Conservation (phyloP, 2,329 filamentous ascomycete genomes). For the Aspergillus unguis region DNA sequence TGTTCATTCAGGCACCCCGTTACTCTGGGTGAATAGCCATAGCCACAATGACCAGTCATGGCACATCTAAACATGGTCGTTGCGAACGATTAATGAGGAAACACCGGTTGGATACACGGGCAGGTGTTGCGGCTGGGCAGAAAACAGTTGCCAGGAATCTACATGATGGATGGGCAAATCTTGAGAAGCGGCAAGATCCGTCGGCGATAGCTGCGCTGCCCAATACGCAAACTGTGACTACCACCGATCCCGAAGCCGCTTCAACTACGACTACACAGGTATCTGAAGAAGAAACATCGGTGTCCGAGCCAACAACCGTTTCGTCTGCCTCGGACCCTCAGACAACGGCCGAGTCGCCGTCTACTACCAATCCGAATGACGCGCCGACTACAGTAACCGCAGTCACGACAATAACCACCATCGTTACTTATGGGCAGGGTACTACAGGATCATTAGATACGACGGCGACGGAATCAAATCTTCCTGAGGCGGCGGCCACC, state of each 20-base stretch:
- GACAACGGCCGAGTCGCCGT: background rate
- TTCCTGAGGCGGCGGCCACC: background rate
- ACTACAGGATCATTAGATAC: background rate
- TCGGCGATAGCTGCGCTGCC: background rate
- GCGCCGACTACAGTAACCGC: background rate
- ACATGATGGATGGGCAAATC: slow-evolving; percentile 2
- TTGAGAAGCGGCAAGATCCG: slow-evolving; percentile 3
- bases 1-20: background rate
- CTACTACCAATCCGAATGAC: background rate
- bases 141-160: background rate
- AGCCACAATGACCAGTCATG: slow-evolving; percentile 11
- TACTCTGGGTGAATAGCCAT: background rate
- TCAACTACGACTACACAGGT: background rate
- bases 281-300: background rate
- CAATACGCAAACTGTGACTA: background rate
- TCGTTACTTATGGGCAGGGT: background rate
- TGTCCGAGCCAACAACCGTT: background rate
- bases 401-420: background rate
- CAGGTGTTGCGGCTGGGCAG: too few species aligned
- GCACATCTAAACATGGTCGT: slow-evolving; percentile 6
- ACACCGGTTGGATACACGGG: slow-evolving; percentile 6
- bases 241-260: background rate
- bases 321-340: background rate
- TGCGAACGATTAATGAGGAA: slow-evolving; percentile 11
- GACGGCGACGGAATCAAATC: background rate